These are phyloP conservation scores for Micractinium conductrix DNA, from an alignment of 139 green algal species.

Conservation along the genomic window DNA sequence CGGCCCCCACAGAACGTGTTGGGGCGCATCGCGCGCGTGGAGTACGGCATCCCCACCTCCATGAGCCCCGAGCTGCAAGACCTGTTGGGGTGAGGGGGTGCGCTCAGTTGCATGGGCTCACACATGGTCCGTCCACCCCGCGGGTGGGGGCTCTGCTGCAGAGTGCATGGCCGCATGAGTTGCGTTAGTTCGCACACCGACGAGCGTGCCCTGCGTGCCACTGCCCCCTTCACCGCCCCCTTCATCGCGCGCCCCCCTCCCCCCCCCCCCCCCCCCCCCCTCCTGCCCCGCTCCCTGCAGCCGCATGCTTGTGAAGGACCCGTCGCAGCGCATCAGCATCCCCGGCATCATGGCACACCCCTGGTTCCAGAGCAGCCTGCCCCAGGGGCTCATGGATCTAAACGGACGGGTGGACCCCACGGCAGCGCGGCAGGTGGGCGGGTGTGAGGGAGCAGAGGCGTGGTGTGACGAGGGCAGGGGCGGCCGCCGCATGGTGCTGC, in stretches of 20 bases:
- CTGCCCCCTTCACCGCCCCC: too few relatives aligned
- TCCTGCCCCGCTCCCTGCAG: neutral
- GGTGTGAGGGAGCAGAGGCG: neutral
- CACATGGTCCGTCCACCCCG: too few relatives aligned
- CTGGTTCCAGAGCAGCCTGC: conserved; percentile 37
- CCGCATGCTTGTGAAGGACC: conserved; percentile 37
- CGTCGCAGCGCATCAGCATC: conserved; percentile 37
- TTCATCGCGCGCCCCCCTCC: neutral
- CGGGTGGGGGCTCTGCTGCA: too few relatives aligned
- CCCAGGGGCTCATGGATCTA: conserved; percentile 11
- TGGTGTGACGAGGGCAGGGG: neutral
- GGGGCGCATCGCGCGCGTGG: conserved; percentile 37
- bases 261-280: neutral
- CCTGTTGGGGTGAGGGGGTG: conserved; percentile 28
- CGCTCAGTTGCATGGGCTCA: too few relatives aligned
- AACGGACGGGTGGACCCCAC: conserved; percentile 10
- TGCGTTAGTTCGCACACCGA: too few relatives aligned
- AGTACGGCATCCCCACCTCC: conserved; percentile 45
- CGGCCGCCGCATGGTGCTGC: neutral
- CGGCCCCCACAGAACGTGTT: conserved; percentile 29
- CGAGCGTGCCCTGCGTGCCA: neutral
- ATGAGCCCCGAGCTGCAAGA: conserved; percentile 36
- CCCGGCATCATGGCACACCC: conserved; percentile 37
- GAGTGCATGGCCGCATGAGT: too few relatives aligned
- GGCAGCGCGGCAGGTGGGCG: conserved; percentile 6